Base-by-base conservation (phyloP, 2,329 filamentous ascomycete genomes). In the Botrytis hyacinthi region DNA sequence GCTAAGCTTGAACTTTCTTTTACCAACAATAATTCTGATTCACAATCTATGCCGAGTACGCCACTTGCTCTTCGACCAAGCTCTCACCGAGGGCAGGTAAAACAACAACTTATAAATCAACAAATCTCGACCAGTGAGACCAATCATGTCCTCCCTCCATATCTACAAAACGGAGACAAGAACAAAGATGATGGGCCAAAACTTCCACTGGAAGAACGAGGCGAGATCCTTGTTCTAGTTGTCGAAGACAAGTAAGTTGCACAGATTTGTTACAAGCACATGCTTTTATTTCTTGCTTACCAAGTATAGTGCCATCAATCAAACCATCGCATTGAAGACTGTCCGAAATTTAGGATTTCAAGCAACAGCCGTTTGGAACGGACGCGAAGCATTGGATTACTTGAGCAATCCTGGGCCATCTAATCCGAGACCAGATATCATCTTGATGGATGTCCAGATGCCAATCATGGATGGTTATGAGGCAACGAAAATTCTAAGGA, bases 381-480 rank as follows among this genome's bases (percentile, higher is more conserved):
- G 77, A n/a, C 74, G 71, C 22, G 78, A 79, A 76, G 77, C 77
- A 2, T 73, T 78, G n/a, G 72, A 74, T 10, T 79, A 78, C 70
- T 73, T 77, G 32, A 75, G 75, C 3, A 72, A 63, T 14, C 73
- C 77, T 29, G 75, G 73, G 4, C 16, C 74, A 22, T 37, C 71
- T 4, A 73, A 76, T 59, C 78, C 78, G 4, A 63, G 74, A 26
- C 77, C 78, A 20, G 61, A 73, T 29, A 76, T 79, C 18, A 77
- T 79, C 7, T 70, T 80, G 3, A 80, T 85, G 83, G 87, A 88
- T 75, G 83, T 88, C 3, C 84, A 85, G 75, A 88, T 88, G 87
- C 87, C 87, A 0, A 82, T 87, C 10, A 85, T 88, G 81, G 84
- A 88, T 75, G 85, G 85, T 0, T 78, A 86, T 29, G 83, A 85